These are phyloP conservation scores for Brasenia schreberi DNA, from an alignment of 164 flowering plant genomes.

Conservation along the genomic window DNA sequence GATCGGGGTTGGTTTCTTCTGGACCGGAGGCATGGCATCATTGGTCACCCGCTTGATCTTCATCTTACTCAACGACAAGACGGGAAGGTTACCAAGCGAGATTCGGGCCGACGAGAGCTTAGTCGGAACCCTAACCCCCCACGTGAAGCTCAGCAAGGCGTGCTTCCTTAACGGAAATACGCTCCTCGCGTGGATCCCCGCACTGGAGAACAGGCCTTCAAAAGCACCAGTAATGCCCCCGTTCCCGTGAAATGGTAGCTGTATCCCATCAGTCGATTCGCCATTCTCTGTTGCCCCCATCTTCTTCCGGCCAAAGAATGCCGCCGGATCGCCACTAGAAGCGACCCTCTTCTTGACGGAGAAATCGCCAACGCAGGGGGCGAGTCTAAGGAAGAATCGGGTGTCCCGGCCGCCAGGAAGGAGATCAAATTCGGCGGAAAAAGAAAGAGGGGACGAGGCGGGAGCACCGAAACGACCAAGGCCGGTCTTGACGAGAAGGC, in stretches of 20 bases:
- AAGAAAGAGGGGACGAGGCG: conserved; percentile 35
- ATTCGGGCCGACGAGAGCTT: conserved; percentile 17
- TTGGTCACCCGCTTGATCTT: conserved; percentile 49
- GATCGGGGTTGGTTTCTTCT: background rate
- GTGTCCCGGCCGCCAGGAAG: conserved; percentile 33
- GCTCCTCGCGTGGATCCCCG: conserved; percentile 45
- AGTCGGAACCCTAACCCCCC: conserved; percentile 51
- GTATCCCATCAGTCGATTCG: conserved; percentile 6
- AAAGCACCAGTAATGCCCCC: conserved; percentile 3
- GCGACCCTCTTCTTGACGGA: conserved; percentile 27
- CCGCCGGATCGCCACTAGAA: background rate
- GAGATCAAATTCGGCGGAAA: conserved; percentile 62
- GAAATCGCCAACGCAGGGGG: conserved; percentile 61
- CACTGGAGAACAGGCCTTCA: conserved; percentile 21
- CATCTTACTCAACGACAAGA: conserved; percentile 53
- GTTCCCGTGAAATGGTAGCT: conserved; percentile 6
- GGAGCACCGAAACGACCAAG: conserved; percentile 61
- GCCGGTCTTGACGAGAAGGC: conserved; percentile 50
- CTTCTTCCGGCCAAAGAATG: conserved; percentile 10
- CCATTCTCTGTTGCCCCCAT: too few relatives aligned
- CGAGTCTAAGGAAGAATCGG: conserved; percentile 48
- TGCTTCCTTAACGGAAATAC: conserved; percentile 29
- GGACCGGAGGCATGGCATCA: conserved; percentile 3
- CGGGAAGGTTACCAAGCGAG: conserved; percentile 31
- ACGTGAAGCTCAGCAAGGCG: conserved; percentile 37